A percentile compares a stretch with the other conserved stretches of the same genome.
These are phyloP conservation scores for Aspergillus piperis DNA, from an alignment of 2,329 filamentous ascomycete species.

Conservation along the genomic window DNA sequence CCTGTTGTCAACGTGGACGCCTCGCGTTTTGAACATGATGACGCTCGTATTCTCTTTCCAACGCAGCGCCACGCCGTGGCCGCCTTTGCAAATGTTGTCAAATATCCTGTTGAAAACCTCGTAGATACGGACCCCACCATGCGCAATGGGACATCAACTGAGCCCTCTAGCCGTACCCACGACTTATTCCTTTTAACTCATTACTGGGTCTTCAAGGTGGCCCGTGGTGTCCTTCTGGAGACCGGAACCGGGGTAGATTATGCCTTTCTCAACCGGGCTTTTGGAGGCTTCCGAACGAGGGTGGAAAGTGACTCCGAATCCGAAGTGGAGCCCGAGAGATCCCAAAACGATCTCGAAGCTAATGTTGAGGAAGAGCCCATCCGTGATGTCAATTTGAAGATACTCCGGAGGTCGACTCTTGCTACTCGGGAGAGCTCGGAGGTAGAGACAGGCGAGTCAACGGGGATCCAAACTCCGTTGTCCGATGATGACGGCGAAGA, in stretches of 20 bases:
- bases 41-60: conserved; percentile 53
- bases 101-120: conserved; percentile 55
- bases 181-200: conserved; percentile 37
- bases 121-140: conserved; percentile 40
- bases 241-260: conserved; percentile 59
- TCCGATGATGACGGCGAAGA: background rate
- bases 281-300: conserved; percentile 58
- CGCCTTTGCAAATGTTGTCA: conserved; percentile 58
- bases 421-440: background rate
- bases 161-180: conserved; percentile 31
- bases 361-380: conserved; percentile 49
- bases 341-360: conserved; percentile 52
- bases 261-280: conserved; percentile 60
- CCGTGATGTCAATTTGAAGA: conserved; percentile 22
- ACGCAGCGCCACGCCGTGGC: conserved; percentile 58
- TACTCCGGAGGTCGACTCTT: conserved; percentile 3
- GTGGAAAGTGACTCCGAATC: conserved; percentile 39
- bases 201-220: conserved; percentile 64
- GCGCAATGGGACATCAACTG: conserved; percentile 18
- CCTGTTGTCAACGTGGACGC: conserved; percentile 59
- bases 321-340: conserved; percentile 46
- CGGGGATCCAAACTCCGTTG: conserved; percentile 26
- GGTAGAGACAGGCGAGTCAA: conserved; percentile 12
- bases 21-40: conserved; percentile 60
- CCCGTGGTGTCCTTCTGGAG: conserved; percentile 60